phyloP scores from a whole-genome alignment of 2,329 filamentous ascomycete genomes.

The Trichoderma brevicompactum region DNA sequence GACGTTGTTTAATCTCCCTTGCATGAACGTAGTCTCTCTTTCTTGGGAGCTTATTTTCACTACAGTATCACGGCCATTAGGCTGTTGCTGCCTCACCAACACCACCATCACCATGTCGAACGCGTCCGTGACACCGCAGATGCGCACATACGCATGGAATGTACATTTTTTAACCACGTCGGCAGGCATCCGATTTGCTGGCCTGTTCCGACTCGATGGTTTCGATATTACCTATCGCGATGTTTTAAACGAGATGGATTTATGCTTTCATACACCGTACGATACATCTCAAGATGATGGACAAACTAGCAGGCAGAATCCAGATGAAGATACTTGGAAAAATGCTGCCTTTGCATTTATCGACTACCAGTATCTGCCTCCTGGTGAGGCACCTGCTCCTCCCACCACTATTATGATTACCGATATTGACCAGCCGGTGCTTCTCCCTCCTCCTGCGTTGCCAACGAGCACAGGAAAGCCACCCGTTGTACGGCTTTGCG shows the following conservation, averaged over 20 bases:
- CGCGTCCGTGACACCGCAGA: conserved; percentile 7
- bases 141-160: conserved; percentile 12
- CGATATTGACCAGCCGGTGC: not conserved
- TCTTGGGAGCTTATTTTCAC: too few relatives aligned
- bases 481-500: not conserved
- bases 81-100: not conserved
- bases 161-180: not conserved
- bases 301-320: too few relatives aligned
- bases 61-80: not conserved
- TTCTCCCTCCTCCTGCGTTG: not conserved
- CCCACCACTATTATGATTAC: not conserved
- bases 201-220: conserved; percentile 7
- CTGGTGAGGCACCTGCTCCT: not conserved
- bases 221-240: not conserved
- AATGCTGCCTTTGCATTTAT: not conserved
- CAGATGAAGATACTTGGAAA: too few relatives aligned
- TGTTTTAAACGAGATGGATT: not conserved
- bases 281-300: too few relatives aligned
- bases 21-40: too few relatives aligned
- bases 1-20: too few relatives aligned
- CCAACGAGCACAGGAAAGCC: not conserved
- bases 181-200: conserved; percentile 9
- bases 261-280: not conserved
- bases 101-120: conserved; percentile 16
- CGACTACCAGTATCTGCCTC: not conserved